These are phyloP conservation scores for Verticillium tricorpus DNA, from an alignment of 2,329 filamentous ascomycete genomes.

Conservation along the genomic window DNA sequence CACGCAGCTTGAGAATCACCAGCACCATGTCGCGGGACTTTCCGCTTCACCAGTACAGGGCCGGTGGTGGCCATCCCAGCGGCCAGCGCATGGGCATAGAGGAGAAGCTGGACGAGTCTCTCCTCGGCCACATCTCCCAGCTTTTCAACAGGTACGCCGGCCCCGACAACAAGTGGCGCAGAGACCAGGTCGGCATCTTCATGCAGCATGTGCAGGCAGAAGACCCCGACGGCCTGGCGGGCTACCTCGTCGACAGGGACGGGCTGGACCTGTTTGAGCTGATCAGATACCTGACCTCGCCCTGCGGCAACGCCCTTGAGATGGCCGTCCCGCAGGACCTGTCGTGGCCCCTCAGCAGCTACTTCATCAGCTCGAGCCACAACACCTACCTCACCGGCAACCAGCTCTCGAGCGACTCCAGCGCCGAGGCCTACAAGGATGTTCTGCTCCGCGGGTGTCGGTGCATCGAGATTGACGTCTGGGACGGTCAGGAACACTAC, in stretches of 20 bases:
- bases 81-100: neutral
- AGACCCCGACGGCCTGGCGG: constrained; percentile 20
- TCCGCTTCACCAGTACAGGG: neutral
- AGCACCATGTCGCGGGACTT: neutral
- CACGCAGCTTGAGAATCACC: neutral
- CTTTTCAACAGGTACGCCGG: constrained; percentile 41
- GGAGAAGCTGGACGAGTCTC: constrained; percentile 19
- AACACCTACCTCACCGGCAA: constrained; percentile 90
- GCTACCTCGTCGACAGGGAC: constrained; percentile 16
- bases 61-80: constrained; percentile 4
- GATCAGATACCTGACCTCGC: constrained; percentile 49
- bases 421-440: constrained; percentile 80
- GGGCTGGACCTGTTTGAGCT: constrained; percentile 43
- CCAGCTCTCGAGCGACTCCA: constrained; percentile 81
- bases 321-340: constrained; percentile 45
- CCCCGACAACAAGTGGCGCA: constrained; percentile 36
- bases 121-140: constrained; percentile 37
- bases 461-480: constrained; percentile 91
- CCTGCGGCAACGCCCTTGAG: constrained; percentile 34
- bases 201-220: constrained; percentile 40
- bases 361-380: constrained; percentile 90
- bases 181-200: constrained; percentile 39
- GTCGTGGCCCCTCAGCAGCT: constrained; percentile 77
- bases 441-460: constrained; percentile 80
- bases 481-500: constrained; percentile 72